Evolutionary conservation across 1,139 yeast species (phyloP), one percentile per base, ranked within the genome.

Genomic region (Geotrichum klebahnii): DNA sequence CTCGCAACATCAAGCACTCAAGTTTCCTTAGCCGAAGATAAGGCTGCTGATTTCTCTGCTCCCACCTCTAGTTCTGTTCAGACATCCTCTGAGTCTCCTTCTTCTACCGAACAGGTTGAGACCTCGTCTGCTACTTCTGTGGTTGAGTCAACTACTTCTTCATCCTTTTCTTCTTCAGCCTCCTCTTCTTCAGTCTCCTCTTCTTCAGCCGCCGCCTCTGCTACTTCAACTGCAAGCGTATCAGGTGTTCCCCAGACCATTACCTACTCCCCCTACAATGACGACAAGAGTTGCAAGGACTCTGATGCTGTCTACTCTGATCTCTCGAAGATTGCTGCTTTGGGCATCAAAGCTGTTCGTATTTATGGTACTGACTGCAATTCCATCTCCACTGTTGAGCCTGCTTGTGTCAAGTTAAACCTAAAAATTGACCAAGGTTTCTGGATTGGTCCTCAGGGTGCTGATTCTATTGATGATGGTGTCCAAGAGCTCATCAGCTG

Each of bases 351-450:
- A 32, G 75, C 76, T 47, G 69, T 89, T 52, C 80, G 97, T 71
- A 68, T 86, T 48, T 89, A 89, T 64, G 95, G 95, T 59, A 82
- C 87, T 51, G 96, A 89, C 66, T 89, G 97, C 72, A 74, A 79
- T 63, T 79, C 86, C 23, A 69, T 85, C 54, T 64, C 75, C 29
- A 80, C 84, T 2, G 80, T 88, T 36, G 75, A 81, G 59, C 86
- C 92, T 44, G 77, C 75, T 46, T 78, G 84, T 55, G 61, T 65
- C n/a, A 53, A 67, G 10, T 69, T 84, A 46, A 96, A 95, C 2
- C 67, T 89, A 48, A 79, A 71, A 43, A 80, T 89, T 47, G 84
- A 85, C 67, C 96, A 87, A 73, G 96, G 97, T 39, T 77, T 89
- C 68, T 89, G 94, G 92, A 81, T 89, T 59, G 65, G 70, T 33